Evolutionary conservation across 2,329 filamentous ascomycete genomes (phyloP), one percentile per base, ranked within the genome.

Genomic region (Berkeleyomyces rouxiae): DNA sequence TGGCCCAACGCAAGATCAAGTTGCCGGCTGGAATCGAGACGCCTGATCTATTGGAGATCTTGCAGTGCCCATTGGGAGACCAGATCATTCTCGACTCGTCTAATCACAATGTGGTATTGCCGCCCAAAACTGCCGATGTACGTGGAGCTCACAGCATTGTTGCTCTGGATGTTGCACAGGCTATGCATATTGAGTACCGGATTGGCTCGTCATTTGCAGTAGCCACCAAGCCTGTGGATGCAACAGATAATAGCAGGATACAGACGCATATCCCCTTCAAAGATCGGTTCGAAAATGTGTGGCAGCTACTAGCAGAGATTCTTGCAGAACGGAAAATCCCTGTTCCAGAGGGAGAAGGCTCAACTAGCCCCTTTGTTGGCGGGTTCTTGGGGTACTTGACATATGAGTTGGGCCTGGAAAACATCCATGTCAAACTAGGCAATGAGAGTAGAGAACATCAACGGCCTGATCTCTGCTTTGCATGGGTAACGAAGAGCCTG

Each of bases 311-410:
- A 9, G 76, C 79, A 0, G 74, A 75, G 4, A 79, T 79, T 57
- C 71, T 73, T 68, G 68, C 71, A 47, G 66, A 65, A 4, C 66
- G 74, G 43, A 70, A 59, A 47, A 64, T 71, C 7, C 42, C 66
- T 0, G 58, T 62, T 7, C 43, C 67, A 6, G 64, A 58, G 13
- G 63, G 63, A 7, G 63, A 68, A 3, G 67, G 68, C 3, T 67
- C 69, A 37, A 37, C 31, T 6, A 61, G 46, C 9, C 64, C 87
- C 0, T 96, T 95, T 70, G 83, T 88, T 72, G 90, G 89, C 60
- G 90, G 90, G 0, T 84, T 95, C 64, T 82, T 95, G 74, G 90
- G 90, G 0, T 95, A 86, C 68, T 80, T 90, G 59, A 90, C 88
- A 0, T 95, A 96, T 65, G 90, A 96, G 71, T 82, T 90, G 70